Conservation (phyloP, 257 asterid genomes). For the Nicotiana obtusifolia region DNA sequence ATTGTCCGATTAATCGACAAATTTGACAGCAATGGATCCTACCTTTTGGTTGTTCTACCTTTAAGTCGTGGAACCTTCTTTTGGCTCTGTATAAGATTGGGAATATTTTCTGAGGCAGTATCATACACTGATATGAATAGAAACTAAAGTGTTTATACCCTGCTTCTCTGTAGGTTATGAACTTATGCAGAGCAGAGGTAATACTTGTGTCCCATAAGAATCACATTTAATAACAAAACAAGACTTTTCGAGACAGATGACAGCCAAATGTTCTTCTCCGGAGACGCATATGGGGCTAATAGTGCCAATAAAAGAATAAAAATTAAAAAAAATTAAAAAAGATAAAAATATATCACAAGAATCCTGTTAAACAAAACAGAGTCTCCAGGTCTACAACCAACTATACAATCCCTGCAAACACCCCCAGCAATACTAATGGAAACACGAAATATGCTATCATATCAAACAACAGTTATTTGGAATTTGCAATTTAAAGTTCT, state of each 20-base stretch:
- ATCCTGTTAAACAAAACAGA: background rate
- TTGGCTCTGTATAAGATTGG: too few species aligned
- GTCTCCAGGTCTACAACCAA: background rate
- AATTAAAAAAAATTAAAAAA: too few species aligned
- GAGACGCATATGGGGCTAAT: background rate
- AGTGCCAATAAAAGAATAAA: background rate
- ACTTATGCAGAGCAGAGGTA: background rate
- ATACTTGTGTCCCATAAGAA: background rate
- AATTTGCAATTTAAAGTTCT: conserved; percentile 4
- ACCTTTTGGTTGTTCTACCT: too few species aligned
- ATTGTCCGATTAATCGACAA: too few species aligned
- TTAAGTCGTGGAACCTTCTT: too few species aligned
- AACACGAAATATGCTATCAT: conserved; percentile 5
- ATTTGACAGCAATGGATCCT: too few species aligned
- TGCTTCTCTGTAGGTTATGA: background rate
- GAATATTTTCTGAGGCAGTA: too few species aligned
- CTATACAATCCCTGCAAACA: conserved; percentile 11
- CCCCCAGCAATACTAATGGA: background rate
- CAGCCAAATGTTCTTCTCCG: background rate
- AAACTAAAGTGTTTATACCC: background rate
- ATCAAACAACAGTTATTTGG: conserved; percentile 2
- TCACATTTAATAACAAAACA: background rate
- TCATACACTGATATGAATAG: background rate
- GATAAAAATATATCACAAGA: background rate
- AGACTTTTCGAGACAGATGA: background rate